phyloP scores from a whole-genome alignment of 1,139 yeast species.

The Pichia sorboxylosa region DNA sequence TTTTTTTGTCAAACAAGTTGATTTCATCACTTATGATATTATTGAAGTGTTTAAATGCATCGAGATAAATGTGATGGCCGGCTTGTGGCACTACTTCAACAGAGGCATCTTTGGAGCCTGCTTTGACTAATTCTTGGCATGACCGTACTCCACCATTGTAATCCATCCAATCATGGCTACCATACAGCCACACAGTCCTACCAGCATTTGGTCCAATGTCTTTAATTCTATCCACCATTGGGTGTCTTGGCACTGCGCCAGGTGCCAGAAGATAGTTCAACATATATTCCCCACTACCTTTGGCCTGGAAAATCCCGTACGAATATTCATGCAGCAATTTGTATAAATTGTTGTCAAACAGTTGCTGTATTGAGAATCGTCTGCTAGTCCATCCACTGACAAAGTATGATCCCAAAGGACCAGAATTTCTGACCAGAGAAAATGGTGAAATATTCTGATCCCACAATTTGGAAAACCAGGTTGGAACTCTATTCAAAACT shows the following conservation, averaged over 20 bases:
- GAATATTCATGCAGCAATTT: constrained; percentile 48
- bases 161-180: constrained; percentile 75
- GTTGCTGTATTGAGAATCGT: constrained; percentile 38
- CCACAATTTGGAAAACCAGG: constrained; percentile 58
- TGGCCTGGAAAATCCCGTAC: constrained; percentile 58
- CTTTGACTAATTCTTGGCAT: constrained; percentile 14
- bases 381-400: constrained; percentile 73
- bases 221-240: constrained; percentile 35
- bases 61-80: constrained; percentile 68
- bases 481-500: constrained; percentile 35
- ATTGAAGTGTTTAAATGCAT: constrained; percentile 43
- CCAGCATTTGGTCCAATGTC: constrained; percentile 26
- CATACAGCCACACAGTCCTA: constrained; percentile 52
- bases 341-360: constrained; percentile 26
- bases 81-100: constrained; percentile 37
- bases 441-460: constrained; percentile 64
- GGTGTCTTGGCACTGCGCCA: constrained; percentile 63
- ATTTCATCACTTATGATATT: constrained; percentile 35
- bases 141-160: constrained; percentile 40
- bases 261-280: constrained; percentile 57
- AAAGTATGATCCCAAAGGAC: constrained; percentile 56
- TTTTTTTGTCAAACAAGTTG: constrained; percentile 17
- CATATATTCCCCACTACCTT: constrained; percentile 71
- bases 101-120: constrained; percentile 16
- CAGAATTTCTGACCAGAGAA: constrained; percentile 48